phyloP scores from a whole-genome alignment of 129 eudicot genomes.

The Flaveria sonorensis region DNA sequence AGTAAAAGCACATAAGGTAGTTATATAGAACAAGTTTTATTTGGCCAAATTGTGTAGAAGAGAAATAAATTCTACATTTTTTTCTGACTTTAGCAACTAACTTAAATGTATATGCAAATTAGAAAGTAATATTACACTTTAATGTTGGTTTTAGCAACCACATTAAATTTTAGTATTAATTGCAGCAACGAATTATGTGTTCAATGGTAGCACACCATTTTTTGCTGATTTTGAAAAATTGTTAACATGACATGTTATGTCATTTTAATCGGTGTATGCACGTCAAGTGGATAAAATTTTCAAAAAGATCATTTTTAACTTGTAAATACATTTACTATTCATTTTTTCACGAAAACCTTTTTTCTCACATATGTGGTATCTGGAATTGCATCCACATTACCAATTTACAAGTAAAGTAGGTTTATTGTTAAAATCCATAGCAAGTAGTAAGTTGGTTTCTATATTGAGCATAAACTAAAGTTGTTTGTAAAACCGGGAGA shows the following conservation, averaged over 20 bases:
- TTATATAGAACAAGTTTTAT: background rate
- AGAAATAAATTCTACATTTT: background rate
- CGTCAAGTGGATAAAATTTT: background rate
- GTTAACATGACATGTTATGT: background rate
- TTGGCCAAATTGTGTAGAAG: background rate
- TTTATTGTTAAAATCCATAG: background rate
- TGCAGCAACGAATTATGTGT: background rate
- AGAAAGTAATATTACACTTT: background rate
- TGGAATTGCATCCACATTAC: background rate
- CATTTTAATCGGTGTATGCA: background rate
- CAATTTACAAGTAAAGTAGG: background rate
- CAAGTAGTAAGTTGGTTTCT: background rate
- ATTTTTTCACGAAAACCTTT: background rate
- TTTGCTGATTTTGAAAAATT: background rate
- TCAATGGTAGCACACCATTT: background rate
- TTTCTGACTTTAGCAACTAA: background rate
- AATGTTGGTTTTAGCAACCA: background rate
- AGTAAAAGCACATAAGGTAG: slow-evolving; percentile 13
- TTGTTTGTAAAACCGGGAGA: background rate
- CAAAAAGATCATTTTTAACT: background rate
- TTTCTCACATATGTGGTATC: background rate
- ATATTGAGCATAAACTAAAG: too few species aligned
- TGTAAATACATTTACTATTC: background rate
- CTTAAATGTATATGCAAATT: background rate
- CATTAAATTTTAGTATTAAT: background rate